A percentile compares a stretch with the other conserved stretches of the same genome.
Evolutionary conservation across 179 eudicot species (phyloP).

Genomic region (Silene coronaria): DNA sequence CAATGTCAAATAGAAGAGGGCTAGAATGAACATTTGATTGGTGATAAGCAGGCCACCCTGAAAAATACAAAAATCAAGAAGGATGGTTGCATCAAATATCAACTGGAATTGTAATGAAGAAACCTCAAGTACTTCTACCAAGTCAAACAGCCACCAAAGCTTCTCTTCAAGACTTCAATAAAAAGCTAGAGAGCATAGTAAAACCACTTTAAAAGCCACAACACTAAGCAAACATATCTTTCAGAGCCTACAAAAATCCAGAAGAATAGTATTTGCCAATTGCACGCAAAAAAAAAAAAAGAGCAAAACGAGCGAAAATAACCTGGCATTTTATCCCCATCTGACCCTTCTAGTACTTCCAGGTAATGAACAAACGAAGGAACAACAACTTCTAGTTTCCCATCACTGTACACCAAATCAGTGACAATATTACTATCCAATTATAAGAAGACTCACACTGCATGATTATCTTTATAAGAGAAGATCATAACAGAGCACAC

Average conservation of each 20-base stretch:
- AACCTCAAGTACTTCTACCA: background rate
- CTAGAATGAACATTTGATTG: slow-evolving; percentile 95
- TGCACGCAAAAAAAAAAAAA: background rate
- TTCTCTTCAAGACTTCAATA: background rate
- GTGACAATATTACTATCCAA: slow-evolving; percentile 3
- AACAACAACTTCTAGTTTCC: slow-evolving; percentile 91
- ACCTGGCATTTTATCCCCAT: slow-evolving; percentile 99
- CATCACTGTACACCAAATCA: slow-evolving; percentile 56
- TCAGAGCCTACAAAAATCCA: slow-evolving; percentile 1
- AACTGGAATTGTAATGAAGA: background rate
- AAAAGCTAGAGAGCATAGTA: background rate
- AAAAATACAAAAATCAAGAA: slow-evolving; percentile 24
- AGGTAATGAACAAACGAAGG: slow-evolving; percentile 97
- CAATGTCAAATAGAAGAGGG: slow-evolving; percentile 91
- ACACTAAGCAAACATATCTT: background rate
- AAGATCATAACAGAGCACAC: background rate
- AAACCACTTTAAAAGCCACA: background rate
- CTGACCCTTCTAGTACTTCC: slow-evolving; percentile 96
- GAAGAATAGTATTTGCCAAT: background rate
- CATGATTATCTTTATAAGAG: background rate
- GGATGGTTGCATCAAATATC: background rate
- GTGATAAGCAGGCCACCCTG: slow-evolving; percentile 99
- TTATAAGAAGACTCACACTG: background rate
- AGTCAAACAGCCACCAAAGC: background rate
- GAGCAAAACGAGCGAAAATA: background rate